These are phyloP conservation scores for Phytophthora sp. DNA, from an alignment of 352 stramenopile species.

Conservation along the genomic window DNA sequence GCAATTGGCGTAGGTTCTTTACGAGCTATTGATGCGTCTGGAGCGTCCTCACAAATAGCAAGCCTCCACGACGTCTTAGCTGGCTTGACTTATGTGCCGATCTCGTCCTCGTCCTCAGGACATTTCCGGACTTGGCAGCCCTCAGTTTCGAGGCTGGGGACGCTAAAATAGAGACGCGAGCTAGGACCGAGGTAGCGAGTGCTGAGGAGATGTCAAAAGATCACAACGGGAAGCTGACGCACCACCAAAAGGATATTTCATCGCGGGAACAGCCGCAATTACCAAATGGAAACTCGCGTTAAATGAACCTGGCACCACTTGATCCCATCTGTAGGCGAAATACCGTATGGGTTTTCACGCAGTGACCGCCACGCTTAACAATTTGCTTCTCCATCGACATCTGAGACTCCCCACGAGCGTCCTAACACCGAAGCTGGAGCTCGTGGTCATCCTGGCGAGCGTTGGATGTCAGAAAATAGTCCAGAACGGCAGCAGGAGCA, in stretches of 20 bases:
- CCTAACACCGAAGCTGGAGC: neutral
- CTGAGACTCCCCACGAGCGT: too few species aligned
- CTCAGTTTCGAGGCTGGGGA: neutral
- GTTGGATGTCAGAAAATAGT: neutral
- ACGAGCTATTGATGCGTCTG: too few species aligned
- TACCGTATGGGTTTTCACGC: too few species aligned
- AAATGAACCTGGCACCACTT: neutral
- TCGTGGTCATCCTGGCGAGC: neutral
- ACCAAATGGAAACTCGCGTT: neutral
- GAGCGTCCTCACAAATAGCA: neutral
- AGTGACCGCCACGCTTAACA: too few species aligned
- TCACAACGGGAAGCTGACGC: neutral
- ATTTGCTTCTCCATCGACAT: too few species aligned
- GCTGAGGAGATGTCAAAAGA: neutral
- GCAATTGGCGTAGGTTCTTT: neutral
- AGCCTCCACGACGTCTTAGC: neutral
- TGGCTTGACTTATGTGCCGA: neutral
- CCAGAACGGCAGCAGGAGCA: neutral
- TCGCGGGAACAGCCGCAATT: neutral
- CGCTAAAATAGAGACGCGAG: neutral
- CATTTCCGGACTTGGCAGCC: neutral
- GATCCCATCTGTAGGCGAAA: neutral
- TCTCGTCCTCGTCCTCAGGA: slow-evolving; percentile 1
- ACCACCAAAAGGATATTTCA: neutral
- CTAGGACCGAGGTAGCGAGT: neutral